A percentile compares a stretch with the other conserved stretches of the same genome.
Conservation (phyloP, 139 green algal species). For the Pleodorina starrii region DNA sequence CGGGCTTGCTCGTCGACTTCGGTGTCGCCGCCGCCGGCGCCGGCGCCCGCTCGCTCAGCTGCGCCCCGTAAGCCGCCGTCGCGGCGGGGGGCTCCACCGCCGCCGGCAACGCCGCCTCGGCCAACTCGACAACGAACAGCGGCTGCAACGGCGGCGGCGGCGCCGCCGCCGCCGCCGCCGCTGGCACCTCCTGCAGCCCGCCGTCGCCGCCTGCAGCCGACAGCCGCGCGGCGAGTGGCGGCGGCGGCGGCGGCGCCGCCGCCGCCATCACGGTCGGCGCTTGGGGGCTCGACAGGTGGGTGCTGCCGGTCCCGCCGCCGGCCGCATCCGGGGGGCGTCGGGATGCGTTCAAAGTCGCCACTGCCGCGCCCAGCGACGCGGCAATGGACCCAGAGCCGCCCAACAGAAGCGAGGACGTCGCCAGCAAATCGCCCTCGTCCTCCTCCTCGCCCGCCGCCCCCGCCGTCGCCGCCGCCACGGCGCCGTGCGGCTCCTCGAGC, state of each 20-base stretch:
- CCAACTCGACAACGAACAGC: too few species aligned
- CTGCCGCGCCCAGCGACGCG: not conserved
- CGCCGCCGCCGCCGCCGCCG: not conserved
- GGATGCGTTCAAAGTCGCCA: slow-evolving; percentile 7
- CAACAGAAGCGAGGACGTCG: not conserved
- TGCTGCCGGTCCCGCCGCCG: not conserved
- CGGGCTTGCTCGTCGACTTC: too few species aligned
- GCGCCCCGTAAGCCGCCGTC: not conserved
- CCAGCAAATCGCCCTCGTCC: not conserved
- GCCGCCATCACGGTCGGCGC: not conserved
- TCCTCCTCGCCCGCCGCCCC: not conserved
- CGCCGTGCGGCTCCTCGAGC: not conserved
- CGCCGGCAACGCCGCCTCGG: not conserved
- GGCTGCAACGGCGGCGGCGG: too few species aligned
- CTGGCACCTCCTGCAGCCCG: not conserved
- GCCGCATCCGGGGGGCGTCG: not conserved
- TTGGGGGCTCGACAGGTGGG: not conserved
- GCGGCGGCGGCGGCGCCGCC: not conserved
- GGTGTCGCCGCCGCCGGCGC: not conserved
- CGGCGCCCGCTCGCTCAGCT: not conserved
- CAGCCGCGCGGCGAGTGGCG: not conserved
- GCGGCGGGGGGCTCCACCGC: not conserved
- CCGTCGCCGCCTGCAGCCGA: not conserved
- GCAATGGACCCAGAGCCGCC: not conserved
- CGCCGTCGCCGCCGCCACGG: not conserved